Base-by-base conservation (phyloP, 768 basidiomycete genomes). In the Tubosaeta brunneosetosa region DNA sequence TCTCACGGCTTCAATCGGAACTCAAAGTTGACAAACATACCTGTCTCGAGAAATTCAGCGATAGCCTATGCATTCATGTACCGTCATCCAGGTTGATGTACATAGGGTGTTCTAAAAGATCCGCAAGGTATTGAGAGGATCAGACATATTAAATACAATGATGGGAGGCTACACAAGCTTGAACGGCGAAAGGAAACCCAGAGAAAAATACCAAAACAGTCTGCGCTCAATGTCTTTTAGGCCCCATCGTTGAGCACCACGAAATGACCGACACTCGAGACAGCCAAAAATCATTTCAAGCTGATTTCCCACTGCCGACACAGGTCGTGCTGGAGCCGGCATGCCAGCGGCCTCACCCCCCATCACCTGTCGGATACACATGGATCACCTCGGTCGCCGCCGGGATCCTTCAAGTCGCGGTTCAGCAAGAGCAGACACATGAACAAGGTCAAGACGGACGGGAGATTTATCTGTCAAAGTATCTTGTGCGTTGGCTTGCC, bases 291-390 rank as follows among this genome's bases (percentile, higher is more conserved):
- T 27, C 47, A 42, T 13, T 19, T 9, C 38, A 26, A 40, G 43
- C 36, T 34, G 51, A 47, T 43, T 43, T 66, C 57, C 59, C 59
- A 59, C 55, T 56, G 61, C 61, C 57, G 53, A 63, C 51, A 34
- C 44, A 36, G 37, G 43, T 25, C 29, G 26, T 48, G 51, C 47
- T 22, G 22, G 43, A 52, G 36, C 55, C 47, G 45, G 31, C 52
- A 16, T 48, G 25, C 41, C 19, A 36, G n/a, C 37, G 51, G 44
- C 55, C 53, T 52, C 33, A 49, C 58, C 42, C n/a, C 44, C 36
- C 54, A 55, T 51, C 53, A 42, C 56, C 26, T 38, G 52, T 31
- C 55, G 14, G 47, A 52, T 44, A 37, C 25, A 36, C 49, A 51
- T 54, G 45, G 51, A 62, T 52, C 41, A 36, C 41, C 37, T 19